phyloP scores from a whole-genome alignment of 202 grass and related monocot species.

The Hordeum pubiflorum region DNA sequence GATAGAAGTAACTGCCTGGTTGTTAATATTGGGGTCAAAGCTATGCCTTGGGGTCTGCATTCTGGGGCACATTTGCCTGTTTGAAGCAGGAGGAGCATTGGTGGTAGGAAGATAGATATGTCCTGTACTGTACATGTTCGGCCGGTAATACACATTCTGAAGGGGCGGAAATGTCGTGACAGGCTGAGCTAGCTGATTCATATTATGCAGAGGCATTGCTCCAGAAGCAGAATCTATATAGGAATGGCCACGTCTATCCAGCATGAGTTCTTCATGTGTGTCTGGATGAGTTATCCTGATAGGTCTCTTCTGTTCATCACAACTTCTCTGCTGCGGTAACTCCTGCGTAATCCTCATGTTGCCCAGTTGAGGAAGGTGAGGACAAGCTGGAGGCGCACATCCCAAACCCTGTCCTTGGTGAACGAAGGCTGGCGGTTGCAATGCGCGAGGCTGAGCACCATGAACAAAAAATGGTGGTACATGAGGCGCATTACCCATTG shows the following conservation, averaged over 20 bases:
- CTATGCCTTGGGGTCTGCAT: constrained; percentile 36
- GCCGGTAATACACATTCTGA: constrained; percentile 43
- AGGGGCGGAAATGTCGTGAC: constrained; percentile 37
- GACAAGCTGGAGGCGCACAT: constrained; percentile 30
- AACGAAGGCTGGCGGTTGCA: constrained; percentile 55
- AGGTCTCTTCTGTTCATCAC: constrained; percentile 43
- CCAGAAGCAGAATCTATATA: constrained; percentile 32
- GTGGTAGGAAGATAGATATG: constrained; percentile 39
- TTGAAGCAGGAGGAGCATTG: constrained; percentile 29
- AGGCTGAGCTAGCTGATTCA: constrained; percentile 37
- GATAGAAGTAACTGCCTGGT: constrained; percentile 32
- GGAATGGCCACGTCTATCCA: constrained; percentile 40
- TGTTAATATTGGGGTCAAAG: constrained; percentile 42
- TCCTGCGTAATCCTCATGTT: constrained; percentile 33
- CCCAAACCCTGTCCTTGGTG: constrained; percentile 68
- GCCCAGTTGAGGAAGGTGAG: constrained; percentile 42
- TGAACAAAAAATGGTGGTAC: constrained; percentile 53
- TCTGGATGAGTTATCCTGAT: constrained; percentile 86
- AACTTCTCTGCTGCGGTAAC: constrained; percentile 36
- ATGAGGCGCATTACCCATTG: constrained; percentile 39
- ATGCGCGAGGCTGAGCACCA: constrained; percentile 41
- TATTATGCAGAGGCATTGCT: constrained; percentile 36
- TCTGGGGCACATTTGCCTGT: constrained; percentile 42
- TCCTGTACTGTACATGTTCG: constrained; percentile 31
- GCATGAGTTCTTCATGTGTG: constrained; percentile 73